A percentile compares a stretch with the other conserved stretches of the same genome.
Conservation (phyloP, 148 eudicot species). For the Camellia japonica region DNA sequence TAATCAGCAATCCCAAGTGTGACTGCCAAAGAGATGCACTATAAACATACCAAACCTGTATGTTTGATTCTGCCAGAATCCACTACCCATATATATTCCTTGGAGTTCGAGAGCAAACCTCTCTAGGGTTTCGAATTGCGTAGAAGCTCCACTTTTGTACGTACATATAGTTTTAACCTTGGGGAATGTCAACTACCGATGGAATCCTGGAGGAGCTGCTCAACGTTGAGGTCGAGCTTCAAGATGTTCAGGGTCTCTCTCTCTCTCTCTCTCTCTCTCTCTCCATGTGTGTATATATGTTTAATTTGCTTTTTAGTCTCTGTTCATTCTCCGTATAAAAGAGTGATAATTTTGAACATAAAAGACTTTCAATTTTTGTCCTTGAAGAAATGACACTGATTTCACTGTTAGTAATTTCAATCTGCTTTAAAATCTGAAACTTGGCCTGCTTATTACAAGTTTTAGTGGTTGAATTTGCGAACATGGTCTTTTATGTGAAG, state of each 20-base stretch:
- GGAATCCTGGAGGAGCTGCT: slow-evolving; percentile 57
- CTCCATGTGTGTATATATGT: too few relatives aligned
- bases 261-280: neutral
- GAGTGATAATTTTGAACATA: neutral
- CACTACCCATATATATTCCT: too few relatives aligned
- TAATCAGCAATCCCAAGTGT: too few relatives aligned
- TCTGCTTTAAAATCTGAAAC: neutral
- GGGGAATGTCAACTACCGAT: slow-evolving; percentile 34
- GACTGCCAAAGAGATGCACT: too few relatives aligned
- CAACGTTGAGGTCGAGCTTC: slow-evolving; percentile 66
- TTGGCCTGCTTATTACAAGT: neutral
- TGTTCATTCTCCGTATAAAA: too few relatives aligned
- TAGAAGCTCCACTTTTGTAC: neutral
- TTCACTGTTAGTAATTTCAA: too few relatives aligned
- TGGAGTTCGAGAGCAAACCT: too few relatives aligned
- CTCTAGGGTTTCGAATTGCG: neutral
- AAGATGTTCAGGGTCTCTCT: slow-evolving; percentile 71
- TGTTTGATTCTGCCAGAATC: too few relatives aligned
- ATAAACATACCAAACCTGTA: too few relatives aligned
- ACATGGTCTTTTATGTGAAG: neutral
- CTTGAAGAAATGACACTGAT: neutral
- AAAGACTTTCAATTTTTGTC: neutral
- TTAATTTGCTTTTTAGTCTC: too few relatives aligned
- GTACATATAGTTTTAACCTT: neutral
- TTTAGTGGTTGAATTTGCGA: neutral